Base-by-base conservation (phyloP, 768 basidiomycete genomes). In the Lepiota brunneoincarnata region DNA sequence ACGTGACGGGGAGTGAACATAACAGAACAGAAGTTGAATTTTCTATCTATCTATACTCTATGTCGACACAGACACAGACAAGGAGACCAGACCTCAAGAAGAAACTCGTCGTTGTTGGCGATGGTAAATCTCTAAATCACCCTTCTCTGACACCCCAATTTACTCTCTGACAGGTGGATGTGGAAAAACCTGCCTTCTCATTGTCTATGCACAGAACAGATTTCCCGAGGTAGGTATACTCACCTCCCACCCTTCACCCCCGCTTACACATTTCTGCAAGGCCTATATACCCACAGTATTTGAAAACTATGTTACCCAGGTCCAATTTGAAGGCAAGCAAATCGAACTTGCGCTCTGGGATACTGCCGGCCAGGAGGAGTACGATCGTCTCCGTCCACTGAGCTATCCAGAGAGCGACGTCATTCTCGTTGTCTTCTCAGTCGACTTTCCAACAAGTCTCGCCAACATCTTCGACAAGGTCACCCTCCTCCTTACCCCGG, bases 341-440 rank as follows among this genome's bases (percentile, higher is more conserved):
- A 85, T 99, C 57, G 93, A 97, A 65, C 81, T 99, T 39, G 96
- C 97, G n/a, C 78, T 99, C 15, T 99, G 96, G 93, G 94, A 98
- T 71, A 98, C 94, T 1, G 94, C 94, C 0, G 94, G 94, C 23
- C 94, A 97, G 69, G 94, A 98, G 72, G 94, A 98, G 73, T 98
- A 97, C 70, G 93, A 95, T 69, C 81, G 90, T 58, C 79, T 94
- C 52, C 80, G 91, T 60, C 90, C 91, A 17, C 76, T 93, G 58
- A 89, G 87, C 67, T 93, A 93, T 61, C 90, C 91, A 17, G 91
- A 93, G 69, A 89, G 86, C 76, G 82, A 92, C 64, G 90, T 93
- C 55, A 92, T 96, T 63, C 87, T 96, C 61, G 91, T 96, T 61
- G 93, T 95, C 24, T 97, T 96, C 75, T 93, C 91, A 10, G 76